Conservation (phyloP, 2,329 filamentous ascomycete species). For the Fusarium illudens region DNA sequence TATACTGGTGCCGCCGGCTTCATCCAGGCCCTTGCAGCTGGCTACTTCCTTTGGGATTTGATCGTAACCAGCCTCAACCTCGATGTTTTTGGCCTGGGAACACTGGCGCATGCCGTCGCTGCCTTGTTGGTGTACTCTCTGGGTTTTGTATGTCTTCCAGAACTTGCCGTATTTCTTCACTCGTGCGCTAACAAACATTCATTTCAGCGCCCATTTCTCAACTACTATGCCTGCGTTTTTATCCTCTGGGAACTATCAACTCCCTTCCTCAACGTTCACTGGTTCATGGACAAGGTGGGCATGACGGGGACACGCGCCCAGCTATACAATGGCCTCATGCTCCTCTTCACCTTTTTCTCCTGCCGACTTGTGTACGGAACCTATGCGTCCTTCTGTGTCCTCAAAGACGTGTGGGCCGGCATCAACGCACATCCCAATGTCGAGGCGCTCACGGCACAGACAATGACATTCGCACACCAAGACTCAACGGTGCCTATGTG, state of each 20-base stretch:
- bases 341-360: conserved; percentile 78
- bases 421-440: conserved; percentile 50
- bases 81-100: conserved; percentile 76
- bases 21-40: conserved; percentile 78
- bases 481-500: conserved; percentile 69
- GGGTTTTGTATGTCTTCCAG: conserved; percentile 73
- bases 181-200: background rate
- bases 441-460: conserved; percentile 28
- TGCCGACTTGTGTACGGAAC: conserved; percentile 82
- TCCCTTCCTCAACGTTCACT: conserved; percentile 87
- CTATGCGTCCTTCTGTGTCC: conserved; percentile 74
- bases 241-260: conserved; percentile 89
- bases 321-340: conserved; percentile 78
- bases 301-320: conserved; percentile 79
- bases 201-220: conserved; percentile 78
- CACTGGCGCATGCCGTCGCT: conserved; percentile 79
- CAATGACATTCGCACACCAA: conserved; percentile 57
- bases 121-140: conserved; percentile 79
- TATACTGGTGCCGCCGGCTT: conserved; percentile 77
- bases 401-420: conserved; percentile 72
- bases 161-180: background rate
- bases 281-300: conserved; percentile 88
- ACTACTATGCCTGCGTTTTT: conserved; percentile 82
- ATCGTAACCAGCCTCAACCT: conserved; percentile 73
- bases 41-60: conserved; percentile 88